phyloP scores from a whole-genome alignment of 345 rosid genomes.

The Ceriops decandra region DNA sequence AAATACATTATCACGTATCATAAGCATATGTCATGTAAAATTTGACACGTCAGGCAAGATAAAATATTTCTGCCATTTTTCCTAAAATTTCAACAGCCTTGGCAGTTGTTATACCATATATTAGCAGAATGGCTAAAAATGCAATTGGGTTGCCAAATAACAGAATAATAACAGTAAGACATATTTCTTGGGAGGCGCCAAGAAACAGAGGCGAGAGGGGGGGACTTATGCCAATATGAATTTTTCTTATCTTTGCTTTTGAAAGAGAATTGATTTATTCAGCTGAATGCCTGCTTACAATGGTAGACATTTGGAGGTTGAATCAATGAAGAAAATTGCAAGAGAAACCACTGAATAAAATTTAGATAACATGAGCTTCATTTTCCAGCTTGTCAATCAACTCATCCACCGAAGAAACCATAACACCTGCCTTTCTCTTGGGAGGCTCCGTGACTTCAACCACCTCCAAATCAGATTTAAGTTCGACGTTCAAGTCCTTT shows the following conservation, averaged over 20 bases:
- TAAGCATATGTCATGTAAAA: no score
- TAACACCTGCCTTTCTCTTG: conserved; percentile 70
- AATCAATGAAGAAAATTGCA: background rate
- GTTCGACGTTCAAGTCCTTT: conserved; percentile 58
- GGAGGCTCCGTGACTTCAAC: conserved; percentile 72
- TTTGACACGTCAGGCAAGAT: no score
- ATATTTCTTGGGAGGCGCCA: background rate
- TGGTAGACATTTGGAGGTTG: background rate
- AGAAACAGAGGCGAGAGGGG: background rate
- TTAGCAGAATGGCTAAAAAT: no score
- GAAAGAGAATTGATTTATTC: background rate
- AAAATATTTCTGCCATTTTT: no score
- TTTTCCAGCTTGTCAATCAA: conserved; percentile 70
- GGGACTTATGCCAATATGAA: background rate
- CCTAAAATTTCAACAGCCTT: no score
- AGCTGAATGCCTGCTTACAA: background rate
- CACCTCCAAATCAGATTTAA: conserved; percentile 58
- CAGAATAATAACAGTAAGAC: no score
- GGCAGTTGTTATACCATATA: no score
- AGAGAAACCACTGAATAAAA: background rate
- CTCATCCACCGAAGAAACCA: conserved; percentile 66
- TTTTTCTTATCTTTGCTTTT: background rate
- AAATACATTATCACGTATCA: no score
- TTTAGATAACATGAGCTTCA: conserved; percentile 60
- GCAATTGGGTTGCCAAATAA: no score